phyloP scores from a whole-genome alignment of 2,329 filamentous ascomycete species.

The Catunica adiposa region DNA sequence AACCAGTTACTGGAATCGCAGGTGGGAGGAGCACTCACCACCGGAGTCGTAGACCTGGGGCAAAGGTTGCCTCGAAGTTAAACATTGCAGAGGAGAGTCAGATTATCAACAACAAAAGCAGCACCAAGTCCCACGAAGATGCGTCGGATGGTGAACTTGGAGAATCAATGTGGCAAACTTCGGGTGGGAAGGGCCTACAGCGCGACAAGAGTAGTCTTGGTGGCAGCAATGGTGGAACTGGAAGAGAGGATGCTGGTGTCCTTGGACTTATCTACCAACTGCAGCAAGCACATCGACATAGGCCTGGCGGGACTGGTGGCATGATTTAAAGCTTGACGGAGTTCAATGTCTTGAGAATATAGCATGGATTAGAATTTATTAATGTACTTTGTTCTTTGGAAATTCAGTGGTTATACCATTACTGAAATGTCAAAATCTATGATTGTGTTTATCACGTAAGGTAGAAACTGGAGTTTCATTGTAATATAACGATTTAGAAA shows the following conservation, averaged over 20 bases:
- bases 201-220: neutral
- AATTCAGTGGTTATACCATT: no score
- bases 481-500: no score
- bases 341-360: no score
- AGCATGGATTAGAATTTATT: neutral
- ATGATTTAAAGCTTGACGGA: no score
- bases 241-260: slow-evolving; percentile 36
- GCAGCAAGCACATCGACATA: slow-evolving; percentile 37
- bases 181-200: slow-evolving; percentile 27
- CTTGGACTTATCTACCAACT: slow-evolving; percentile 42
- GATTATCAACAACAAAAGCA: neutral
- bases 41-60: neutral
- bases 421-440: no score
- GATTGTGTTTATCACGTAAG: no score
- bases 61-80: neutral
- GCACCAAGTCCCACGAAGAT: slow-evolving; percentile 23
- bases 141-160: slow-evolving; percentile 38
- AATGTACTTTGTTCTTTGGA: neutral
- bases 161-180: slow-evolving; percentile 44
- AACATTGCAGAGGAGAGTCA: slow-evolving; percentile 2
- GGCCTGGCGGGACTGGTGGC: slow-evolving; percentile 26
- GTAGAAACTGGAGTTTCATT: no score
- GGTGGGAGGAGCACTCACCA: slow-evolving; percentile 31
- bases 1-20: slow-evolving; percentile 36
- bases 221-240: neutral